Evolutionary conservation across 495 filamentous ascomycete species (phyloP), one percentile per base, ranked within the genome.

Genomic region (Pseudomonodictys pantanalensis): DNA sequence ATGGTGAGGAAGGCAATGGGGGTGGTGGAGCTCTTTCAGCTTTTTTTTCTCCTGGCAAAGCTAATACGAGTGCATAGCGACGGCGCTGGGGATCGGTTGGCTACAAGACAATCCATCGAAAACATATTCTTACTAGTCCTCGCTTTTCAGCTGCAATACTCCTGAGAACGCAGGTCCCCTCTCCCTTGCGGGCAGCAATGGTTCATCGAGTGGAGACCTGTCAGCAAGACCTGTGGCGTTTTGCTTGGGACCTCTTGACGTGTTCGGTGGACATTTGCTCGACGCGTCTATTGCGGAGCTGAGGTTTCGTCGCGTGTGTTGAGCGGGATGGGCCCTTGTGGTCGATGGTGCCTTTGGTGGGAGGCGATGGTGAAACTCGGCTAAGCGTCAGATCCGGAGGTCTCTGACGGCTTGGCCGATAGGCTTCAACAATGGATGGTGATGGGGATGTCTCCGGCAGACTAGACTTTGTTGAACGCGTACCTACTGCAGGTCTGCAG

Each of bases 41-140:
- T 23, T 32, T 35, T 22, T 45, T 22, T 18, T 43, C 41, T n/a
- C n/a, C n/a, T n/a, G n/a, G n/a, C n/a, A n/a, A n/a, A n/a, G n/a
- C n/a, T n/a, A n/a, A n/a, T n/a, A n/a, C n/a, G 45, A 39, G 32
- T 58, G 63, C 63, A 66, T 66, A 66, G 63, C 63, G 63, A 62
- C 63, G 63, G 63, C 63, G 63, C 58, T 62, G 46, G 23, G n/a
- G 22, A 26, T 28, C 9, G 32, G 51, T 28, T 46, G 12, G 28
- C 11, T 26, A 17, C 24, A 18, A 24, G 18, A 9, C 43, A 28
- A 8, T 47, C 4, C 25, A 22, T 47, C 24, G n/a, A n/a, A n/a
- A n/a, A n/a, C n/a, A n/a, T n/a, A n/a, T n/a, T n/a, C n/a, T n/a
- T n/a, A n/a, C n/a, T n/a, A n/a, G n/a, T n/a, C n/a, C n/a, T n/a